Evolutionary conservation across 2,329 filamentous ascomycete genomes (phyloP).

Genomic region (Ploettnerulaceae sp.): DNA sequence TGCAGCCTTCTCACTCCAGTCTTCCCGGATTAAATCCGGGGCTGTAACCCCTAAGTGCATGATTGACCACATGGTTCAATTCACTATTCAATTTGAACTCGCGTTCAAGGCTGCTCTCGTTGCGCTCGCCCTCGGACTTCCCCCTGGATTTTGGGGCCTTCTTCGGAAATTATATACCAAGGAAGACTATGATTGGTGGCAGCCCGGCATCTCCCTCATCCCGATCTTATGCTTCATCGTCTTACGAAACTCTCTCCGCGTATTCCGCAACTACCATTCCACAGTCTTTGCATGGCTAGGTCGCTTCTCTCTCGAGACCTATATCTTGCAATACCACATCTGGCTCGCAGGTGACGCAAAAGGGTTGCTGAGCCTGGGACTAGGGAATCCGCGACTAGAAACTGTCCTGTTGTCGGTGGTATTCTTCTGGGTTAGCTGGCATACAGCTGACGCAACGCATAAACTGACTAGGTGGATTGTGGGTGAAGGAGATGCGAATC

Average conservation of each 20-base stretch:
- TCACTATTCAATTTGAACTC: constrained; percentile 11
- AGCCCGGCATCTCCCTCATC: constrained; percentile 50
- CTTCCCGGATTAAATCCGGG: constrained; percentile 25
- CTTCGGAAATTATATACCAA: constrained; percentile 33
- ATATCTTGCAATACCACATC: constrained; percentile 56
- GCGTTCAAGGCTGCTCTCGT: constrained; percentile 16
- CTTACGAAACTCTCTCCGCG: constrained; percentile 45
- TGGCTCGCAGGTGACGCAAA: constrained; percentile 56
- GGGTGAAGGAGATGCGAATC: constrained; percentile 6
- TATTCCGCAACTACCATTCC: constrained; percentile 42
- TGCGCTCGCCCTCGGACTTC: constrained; percentile 21
- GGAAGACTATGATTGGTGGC: constrained; percentile 44
- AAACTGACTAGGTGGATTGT: constrained; percentile 38
- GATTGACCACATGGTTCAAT: constrained; percentile 19
- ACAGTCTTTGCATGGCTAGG: constrained; percentile 50
- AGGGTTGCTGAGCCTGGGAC: constrained; percentile 41
- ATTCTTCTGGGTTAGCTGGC: constrained; percentile 41
- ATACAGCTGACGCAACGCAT: constrained; percentile 36
- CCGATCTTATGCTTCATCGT: constrained; percentile 49
- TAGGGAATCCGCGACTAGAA: constrained; percentile 35
- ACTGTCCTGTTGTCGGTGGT: constrained; percentile 37
- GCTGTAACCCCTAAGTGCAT: constrained; percentile 24
- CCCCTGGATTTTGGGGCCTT: constrained; percentile 23
- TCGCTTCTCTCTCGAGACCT: constrained; percentile 52
- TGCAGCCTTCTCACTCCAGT: constrained; percentile 39